A percentile compares a stretch with the other conserved stretches of the same genome.
phyloP scores from a whole-genome alignment of 257 asterid species.

The Solanum raphanifolium region DNA sequence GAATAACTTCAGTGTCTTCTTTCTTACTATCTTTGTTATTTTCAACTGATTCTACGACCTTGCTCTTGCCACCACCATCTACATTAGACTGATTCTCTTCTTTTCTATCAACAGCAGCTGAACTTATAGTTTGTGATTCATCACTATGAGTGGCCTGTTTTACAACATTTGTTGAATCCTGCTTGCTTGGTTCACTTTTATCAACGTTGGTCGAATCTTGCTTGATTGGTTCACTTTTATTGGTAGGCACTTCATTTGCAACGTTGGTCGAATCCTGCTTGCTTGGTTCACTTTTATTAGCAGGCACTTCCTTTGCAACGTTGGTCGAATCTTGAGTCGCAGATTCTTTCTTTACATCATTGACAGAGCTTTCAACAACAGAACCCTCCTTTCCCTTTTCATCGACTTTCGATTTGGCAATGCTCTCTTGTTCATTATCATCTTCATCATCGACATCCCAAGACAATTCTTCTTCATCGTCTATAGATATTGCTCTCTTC shows the following conservation, averaged over 20 bases:
- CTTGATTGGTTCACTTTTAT: neutral
- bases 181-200: neutral
- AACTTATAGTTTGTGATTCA: slow-evolving; percentile 2
- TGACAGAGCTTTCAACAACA: neutral
- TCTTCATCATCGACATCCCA: slow-evolving; percentile 88
- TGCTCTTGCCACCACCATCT: slow-evolving; percentile 10
- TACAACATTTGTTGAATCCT: neutral
- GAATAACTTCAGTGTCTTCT: slow-evolving; percentile 13
- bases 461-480: slow-evolving; percentile 67
- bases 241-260: neutral
- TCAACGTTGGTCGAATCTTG: neutral
- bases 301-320: neutral
- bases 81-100: slow-evolving; percentile 7
- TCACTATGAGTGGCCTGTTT: slow-evolving; percentile 8
- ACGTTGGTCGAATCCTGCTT: slow-evolving; percentile 4
- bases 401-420: neutral
- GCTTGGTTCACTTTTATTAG: neutral
- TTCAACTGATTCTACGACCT: slow-evolving; percentile 8
- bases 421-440: slow-evolving; percentile 15
- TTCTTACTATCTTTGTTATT: slow-evolving; percentile 18
- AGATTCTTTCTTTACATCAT: neutral
- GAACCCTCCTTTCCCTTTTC: neutral
- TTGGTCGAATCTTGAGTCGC: neutral
- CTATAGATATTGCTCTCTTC: slow-evolving; percentile 56
- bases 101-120: slow-evolving; percentile 5